These are phyloP conservation scores for Xerophyta viscosa DNA, from an alignment of 106 monocot species.

Conservation along the genomic window DNA sequence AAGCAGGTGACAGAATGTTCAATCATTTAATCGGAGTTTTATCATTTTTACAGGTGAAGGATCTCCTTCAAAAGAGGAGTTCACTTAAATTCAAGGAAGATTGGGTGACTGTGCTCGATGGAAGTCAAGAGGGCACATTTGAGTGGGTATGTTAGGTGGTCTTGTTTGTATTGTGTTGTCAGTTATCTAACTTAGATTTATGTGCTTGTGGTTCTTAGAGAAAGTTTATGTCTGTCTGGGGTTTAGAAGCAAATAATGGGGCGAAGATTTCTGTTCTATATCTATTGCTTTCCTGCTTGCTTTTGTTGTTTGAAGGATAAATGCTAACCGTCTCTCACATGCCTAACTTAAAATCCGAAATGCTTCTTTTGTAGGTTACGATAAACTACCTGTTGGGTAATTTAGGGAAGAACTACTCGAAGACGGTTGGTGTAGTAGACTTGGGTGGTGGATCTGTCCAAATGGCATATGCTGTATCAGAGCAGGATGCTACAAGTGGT, in stretches of 20 bases:
- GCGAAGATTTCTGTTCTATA: no score
- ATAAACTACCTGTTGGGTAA: conserved; percentile 62
- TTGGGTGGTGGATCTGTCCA: conserved; percentile 75
- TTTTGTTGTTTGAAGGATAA: no score
- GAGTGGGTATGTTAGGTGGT: conserved; percentile 82
- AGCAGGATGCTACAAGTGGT: conserved; percentile 48
- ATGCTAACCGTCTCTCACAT: no score
- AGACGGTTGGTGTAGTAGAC: conserved; percentile 72
- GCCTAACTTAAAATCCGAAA: no score
- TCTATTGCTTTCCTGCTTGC: no score
- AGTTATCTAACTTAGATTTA: no score
- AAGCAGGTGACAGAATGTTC: neutral
- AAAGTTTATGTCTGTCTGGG: no score
- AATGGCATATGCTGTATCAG: conserved; percentile 79
- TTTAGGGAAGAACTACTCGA: conserved; percentile 42
- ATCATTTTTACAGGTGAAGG: conserved; percentile 45
- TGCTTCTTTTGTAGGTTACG: no score
- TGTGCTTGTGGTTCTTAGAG: no score
- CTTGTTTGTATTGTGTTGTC: no score
- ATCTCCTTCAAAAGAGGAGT: conserved; percentile 65
- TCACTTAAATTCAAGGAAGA: conserved; percentile 62
- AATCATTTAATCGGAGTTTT: neutral
- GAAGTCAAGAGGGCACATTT: conserved; percentile 85
- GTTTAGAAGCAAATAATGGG: no score
- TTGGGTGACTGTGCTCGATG: conserved; percentile 90